These are phyloP conservation scores for Zygnema circumcarinatum DNA, from an alignment of 139 green algal species.

Conservation along the genomic window DNA sequence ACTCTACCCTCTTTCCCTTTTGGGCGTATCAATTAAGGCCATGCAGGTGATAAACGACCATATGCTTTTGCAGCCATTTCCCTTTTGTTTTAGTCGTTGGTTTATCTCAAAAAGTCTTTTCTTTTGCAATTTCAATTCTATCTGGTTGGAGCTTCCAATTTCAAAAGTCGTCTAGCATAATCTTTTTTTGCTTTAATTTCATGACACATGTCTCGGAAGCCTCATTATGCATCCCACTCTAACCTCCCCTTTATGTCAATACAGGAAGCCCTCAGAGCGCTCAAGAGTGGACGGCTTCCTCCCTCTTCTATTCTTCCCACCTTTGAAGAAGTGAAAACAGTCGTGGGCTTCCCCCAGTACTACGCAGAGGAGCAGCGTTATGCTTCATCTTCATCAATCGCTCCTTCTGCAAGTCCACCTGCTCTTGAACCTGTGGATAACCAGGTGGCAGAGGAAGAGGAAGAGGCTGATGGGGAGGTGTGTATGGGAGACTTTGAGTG, in stretches of 20 bases:
- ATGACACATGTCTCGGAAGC: too few species aligned
- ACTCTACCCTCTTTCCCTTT: constrained; percentile 55
- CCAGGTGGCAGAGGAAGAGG: neutral
- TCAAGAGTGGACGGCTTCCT: constrained; percentile 49
- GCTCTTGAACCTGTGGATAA: neutral
- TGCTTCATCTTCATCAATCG: neutral
- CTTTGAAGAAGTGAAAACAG: constrained; percentile 56
- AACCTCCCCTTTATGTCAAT: too few species aligned
- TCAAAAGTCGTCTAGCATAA: too few species aligned
- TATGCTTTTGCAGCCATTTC: neutral
- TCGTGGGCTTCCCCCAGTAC: constrained; percentile 57
- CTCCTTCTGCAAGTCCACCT: neutral
- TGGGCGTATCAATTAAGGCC: constrained; percentile 53
- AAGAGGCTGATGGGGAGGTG: neutral
- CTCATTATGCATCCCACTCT: too few species aligned
- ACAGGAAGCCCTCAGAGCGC: constrained; percentile 38
- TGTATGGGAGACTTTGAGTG: constrained; percentile 8
- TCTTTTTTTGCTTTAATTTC: too few species aligned
- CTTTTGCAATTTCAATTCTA: too few species aligned
- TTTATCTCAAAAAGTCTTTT: too few species aligned
- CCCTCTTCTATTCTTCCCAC: constrained; percentile 51
- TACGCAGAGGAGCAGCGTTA: constrained; percentile 54
- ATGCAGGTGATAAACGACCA: constrained; percentile 49
- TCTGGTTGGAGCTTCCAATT: too few species aligned
- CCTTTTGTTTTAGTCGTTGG: neutral